phyloP scores from a whole-genome alignment of 257 asterid species.

The Solanum clarkiae region DNA sequence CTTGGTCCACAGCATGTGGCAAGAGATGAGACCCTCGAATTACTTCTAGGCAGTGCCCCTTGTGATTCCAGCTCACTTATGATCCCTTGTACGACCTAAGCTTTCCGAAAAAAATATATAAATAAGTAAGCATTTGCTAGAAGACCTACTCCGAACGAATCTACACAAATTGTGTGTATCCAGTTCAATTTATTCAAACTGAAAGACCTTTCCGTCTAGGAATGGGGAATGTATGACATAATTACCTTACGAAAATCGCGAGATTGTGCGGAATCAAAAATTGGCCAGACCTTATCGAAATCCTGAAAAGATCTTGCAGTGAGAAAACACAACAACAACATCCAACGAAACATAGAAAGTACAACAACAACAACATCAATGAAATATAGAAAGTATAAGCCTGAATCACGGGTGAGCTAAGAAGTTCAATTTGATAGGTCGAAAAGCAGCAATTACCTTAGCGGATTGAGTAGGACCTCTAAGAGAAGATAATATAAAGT shows the following conservation, averaged over 20 bases:
- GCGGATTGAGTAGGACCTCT: constrained; percentile 97
- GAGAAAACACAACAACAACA: not conserved
- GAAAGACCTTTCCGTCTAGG: not conserved
- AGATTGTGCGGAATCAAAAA: constrained; percentile 97
- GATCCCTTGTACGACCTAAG: constrained; percentile 92
- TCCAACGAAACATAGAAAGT: not conserved
- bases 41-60: constrained; percentile 98
- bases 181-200: not conserved
- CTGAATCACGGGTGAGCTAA: not conserved
- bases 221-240: not conserved
- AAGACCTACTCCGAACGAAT: not conserved
- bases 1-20: constrained; percentile 99
- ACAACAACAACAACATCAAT: too few relatives aligned
- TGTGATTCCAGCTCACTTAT: constrained; percentile 97
- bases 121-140: not conserved
- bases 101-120: not conserved
- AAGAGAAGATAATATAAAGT: constrained; percentile 86
- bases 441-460: constrained; percentile 27
- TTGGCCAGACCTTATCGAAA: constrained; percentile 99
- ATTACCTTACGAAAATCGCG: constrained; percentile 96
- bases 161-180: not conserved
- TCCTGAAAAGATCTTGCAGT: constrained; percentile 44
- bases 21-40: constrained; percentile 97
- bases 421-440: not conserved
- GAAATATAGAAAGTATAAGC: not conserved